phyloP scores from a whole-genome alignment of 768 basidiomycete genomes.

The Naganishia vishniacii region DNA sequence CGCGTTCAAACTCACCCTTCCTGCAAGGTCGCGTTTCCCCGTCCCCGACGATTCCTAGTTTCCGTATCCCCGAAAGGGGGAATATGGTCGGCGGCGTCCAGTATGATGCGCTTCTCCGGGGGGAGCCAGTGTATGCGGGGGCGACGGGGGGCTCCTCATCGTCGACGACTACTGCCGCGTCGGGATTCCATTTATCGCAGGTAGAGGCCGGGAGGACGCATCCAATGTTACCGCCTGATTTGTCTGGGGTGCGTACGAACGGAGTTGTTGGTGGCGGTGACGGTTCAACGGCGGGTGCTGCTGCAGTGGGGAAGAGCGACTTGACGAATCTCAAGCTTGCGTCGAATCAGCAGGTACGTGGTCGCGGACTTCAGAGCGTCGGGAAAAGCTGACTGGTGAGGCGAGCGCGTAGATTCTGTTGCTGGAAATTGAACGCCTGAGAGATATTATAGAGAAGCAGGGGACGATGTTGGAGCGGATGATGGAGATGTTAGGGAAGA shows the following conservation, averaged over 20 bases:
- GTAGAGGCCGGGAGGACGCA: slow-evolving; percentile 22
- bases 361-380: no score
- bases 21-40: background rate
- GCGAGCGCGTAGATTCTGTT: slow-evolving; percentile 33
- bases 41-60: background rate
- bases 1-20: background rate
- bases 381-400: no score
- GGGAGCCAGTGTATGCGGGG: no score
- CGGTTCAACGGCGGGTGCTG: slow-evolving; percentile 2
- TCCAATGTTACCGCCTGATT: background rate
- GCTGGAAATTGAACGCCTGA: slow-evolving; percentile 41
- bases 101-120: slow-evolving; percentile 12
- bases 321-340: slow-evolving; percentile 45
- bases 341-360: slow-evolving; percentile 43
- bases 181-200: slow-evolving; percentile 21
- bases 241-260: slow-evolving; percentile 32
- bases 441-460: slow-evolving; percentile 44
- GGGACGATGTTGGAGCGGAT: slow-evolving; percentile 39
- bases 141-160: no score
- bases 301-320: slow-evolving; percentile 30
- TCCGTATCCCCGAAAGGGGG: slow-evolving; percentile 19
- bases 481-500: slow-evolving; percentile 29
- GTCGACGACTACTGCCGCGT: background rate
- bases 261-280: slow-evolving; percentile 25
- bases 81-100: slow-evolving; percentile 19